Evolutionary conservation across 257 asterid genomes (phyloP).

Genomic region (Jaltomata sinuosa): DNA sequence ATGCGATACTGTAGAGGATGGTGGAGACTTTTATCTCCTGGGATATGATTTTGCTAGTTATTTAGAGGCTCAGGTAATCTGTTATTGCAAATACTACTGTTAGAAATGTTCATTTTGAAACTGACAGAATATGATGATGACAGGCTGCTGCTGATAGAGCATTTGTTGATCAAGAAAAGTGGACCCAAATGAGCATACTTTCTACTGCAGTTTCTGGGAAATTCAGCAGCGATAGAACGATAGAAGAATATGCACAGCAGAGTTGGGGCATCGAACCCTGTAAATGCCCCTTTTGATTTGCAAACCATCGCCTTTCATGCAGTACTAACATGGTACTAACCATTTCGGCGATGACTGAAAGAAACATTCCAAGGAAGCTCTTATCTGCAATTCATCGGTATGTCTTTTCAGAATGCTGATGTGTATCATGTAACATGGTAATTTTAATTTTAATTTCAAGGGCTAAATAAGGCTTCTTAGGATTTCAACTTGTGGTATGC

Average conservation of each 20-base stretch:
- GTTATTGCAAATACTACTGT: not conserved
- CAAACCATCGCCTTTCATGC: not conserved
- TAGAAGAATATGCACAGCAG: slow-evolving; percentile 34
- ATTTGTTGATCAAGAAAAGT: slow-evolving; percentile 29
- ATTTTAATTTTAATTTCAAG: too few relatives aligned
- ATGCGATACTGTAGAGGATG: slow-evolving; percentile 35
- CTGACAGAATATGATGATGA: not conserved
- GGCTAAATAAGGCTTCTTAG: not conserved
- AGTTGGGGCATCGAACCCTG: slow-evolving; percentile 45
- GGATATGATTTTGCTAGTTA: slow-evolving; percentile 41
- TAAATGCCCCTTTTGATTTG: slow-evolving; percentile 34
- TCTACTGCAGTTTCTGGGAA: slow-evolving; percentile 37
- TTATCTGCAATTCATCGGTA: not conserved
- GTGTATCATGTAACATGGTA: not conserved
- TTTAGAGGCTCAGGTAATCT: slow-evolving; percentile 42
- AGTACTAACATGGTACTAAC: not conserved
- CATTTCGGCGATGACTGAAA: not conserved
- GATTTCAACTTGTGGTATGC: not conserved
- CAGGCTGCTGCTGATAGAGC: slow-evolving; percentile 40
- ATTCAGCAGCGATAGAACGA: slow-evolving; percentile 46
- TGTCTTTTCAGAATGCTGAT: not conserved
- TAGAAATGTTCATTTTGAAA: not conserved
- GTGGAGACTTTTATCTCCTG: slow-evolving; percentile 32
- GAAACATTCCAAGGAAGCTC: not conserved
- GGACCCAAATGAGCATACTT: slow-evolving; percentile 41